phyloP scores from a whole-genome alignment of 345 rosid genomes.

The Rhizophora mangle region DNA sequence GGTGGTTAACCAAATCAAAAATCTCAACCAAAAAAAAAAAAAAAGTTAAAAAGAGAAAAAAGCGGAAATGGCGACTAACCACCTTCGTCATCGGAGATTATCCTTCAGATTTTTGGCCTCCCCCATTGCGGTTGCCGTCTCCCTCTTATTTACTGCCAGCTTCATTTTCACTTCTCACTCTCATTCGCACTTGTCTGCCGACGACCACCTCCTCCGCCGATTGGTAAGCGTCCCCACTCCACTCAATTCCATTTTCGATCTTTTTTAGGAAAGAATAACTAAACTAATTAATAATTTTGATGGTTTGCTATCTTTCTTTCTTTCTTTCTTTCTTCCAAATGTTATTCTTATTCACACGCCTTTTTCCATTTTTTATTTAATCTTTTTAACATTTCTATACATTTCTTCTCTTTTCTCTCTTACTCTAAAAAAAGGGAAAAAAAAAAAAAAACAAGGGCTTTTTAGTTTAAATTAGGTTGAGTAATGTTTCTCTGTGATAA shows the following conservation, averaged over 20 bases:
- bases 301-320: constrained; percentile 32
- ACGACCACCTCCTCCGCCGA: constrained; percentile 22
- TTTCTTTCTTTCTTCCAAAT: background rate
- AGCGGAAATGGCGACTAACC: too few species aligned
- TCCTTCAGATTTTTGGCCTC: constrained; percentile 45
- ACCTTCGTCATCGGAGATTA: background rate
- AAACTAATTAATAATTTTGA: too few species aligned
- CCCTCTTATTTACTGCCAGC: constrained; percentile 51
- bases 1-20: too few species aligned
- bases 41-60: too few species aligned
- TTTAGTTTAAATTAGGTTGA: constrained; percentile 14
- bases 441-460: too few species aligned
- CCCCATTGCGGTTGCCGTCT: constrained; percentile 34
- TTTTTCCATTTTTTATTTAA: background rate
- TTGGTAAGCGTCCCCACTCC: background rate
- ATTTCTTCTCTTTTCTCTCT: too few species aligned
- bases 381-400: too few species aligned
- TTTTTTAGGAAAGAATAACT: too few species aligned
- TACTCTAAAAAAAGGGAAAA: too few species aligned
- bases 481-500: background rate
- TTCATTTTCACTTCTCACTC: constrained; percentile 49
- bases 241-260: too few species aligned
- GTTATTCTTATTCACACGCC: background rate
- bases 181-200: constrained; percentile 34
- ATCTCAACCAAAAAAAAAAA: too few species aligned